Evolutionary conservation across 2,329 filamentous ascomycete species (phyloP), one percentile per base, ranked within the genome.

Genomic region (Clarireedia sp.): DNA sequence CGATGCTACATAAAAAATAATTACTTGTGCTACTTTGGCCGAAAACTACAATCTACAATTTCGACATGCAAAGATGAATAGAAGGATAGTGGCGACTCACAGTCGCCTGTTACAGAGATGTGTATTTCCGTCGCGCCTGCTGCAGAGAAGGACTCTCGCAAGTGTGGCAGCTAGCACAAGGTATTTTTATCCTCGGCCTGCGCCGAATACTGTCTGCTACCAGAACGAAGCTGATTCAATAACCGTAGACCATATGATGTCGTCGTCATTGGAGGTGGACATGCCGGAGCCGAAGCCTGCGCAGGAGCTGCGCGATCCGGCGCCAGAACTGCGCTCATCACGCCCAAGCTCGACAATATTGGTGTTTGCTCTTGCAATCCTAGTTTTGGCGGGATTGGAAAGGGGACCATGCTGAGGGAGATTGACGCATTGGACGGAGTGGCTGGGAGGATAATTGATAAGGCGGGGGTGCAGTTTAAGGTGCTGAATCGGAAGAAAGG

Each of bases 311-410:
- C 94, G 45, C 83, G 94, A 66, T 82, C 88, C 16, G 94, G 94
- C 51, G 94, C 92, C 49, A 84, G 85, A 65, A 97, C 94, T 43
- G 92, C 87, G 1, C 80, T 99, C 62, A 78, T 99, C 48, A 99
- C 94, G 1, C 94, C 92, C 2, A 90, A 87, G 58, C 72, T 89
- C 56, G 85, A 91, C 57, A 96, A 96, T 64, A 83, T 97, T 19
- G 92, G 92, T 54, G 89, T 94, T 29, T 97, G 92, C 74, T 96
- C 91, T 37, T 97, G 92, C 74, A 97, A 97, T 69, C 92, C 92
- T 1, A 95, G 90, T 61, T 95, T 99, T 68, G 94, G 94, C 40
- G 94, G 94, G n/a, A 97, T 99, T 64, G 94, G 94, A 45, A 99
- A 99, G 70, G 94, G 94, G 16, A 97, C 89, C 9, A 96, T 99